These are phyloP conservation scores for Skeletonema tropicum DNA, from an alignment of 108 stramenopile species.

Conservation along the genomic window DNA sequence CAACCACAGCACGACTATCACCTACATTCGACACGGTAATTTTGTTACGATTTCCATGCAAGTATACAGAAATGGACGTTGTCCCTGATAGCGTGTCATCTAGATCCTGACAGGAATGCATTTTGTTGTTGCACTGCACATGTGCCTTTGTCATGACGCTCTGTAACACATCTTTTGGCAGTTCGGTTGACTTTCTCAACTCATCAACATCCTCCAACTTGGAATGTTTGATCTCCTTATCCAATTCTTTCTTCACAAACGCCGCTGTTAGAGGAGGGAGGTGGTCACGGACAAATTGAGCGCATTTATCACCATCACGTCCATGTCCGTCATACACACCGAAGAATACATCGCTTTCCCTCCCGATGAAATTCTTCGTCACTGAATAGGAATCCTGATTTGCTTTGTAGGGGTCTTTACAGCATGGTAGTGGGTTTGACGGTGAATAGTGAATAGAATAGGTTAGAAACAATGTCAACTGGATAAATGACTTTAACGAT, in stretches of 20 bases:
- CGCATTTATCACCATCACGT: constrained; percentile 80
- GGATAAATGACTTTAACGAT: background rate
- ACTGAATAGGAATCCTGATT: constrained; percentile 89
- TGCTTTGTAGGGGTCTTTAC: constrained; percentile 73
- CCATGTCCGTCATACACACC: constrained; percentile 94
- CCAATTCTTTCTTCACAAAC: constrained; percentile 25
- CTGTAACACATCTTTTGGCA: constrained; percentile 71
- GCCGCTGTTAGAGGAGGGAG: constrained; percentile 50
- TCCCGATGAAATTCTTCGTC: constrained; percentile 50
- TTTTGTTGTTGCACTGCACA: constrained; percentile 65
- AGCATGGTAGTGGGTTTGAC: too few relatives aligned
- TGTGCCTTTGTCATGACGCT: constrained; percentile 61
- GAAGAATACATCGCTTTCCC: constrained; percentile 71
- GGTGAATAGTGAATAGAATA: too few relatives aligned
- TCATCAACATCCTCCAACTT: constrained; percentile 27
- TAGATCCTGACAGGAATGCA: constrained; percentile 64
- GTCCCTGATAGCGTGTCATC: constrained; percentile 96
- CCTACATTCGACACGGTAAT: constrained; percentile 96
- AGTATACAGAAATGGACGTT: constrained; percentile 86
- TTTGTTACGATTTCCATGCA: constrained; percentile 83
- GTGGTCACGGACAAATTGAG: constrained; percentile 73
- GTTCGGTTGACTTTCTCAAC: constrained; percentile 34
- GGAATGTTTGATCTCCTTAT: constrained; percentile 16
- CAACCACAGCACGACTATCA: constrained; percentile 92
- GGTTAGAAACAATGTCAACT: too few relatives aligned